Evolutionary conservation across 805 yeast species (phyloP).

Genomic region (Tetrapisispora fleetii): DNA sequence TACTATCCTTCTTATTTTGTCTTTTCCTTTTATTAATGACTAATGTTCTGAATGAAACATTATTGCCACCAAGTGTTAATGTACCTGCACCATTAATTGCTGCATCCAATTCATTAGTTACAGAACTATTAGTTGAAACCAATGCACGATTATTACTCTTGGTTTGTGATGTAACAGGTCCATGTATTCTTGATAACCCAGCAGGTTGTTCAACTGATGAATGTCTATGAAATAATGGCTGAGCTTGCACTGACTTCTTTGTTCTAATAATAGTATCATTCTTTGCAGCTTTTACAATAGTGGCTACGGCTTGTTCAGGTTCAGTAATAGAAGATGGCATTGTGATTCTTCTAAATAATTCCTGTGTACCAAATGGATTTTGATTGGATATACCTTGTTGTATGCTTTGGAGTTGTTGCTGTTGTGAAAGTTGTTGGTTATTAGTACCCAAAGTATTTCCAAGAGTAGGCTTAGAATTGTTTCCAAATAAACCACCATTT

Average conservation of each 20-base stretch:
- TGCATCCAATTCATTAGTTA: constrained; percentile 4
- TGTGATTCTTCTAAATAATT: constrained; percentile 42
- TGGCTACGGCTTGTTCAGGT: constrained; percentile 37
- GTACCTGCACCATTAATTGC: constrained; percentile 16
- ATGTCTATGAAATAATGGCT: constrained; percentile 37
- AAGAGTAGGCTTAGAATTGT: constrained; percentile 9
- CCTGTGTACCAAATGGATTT: constrained; percentile 69
- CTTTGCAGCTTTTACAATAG: constrained; percentile 39
- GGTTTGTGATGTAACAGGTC: neutral
- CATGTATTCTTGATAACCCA: neutral
- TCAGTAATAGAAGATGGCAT: constrained; percentile 32
- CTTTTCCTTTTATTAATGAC: constrained; percentile 16
- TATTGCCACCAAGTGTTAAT: constrained; percentile 23
- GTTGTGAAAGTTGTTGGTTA: constrained; percentile 8
- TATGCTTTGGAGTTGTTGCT: constrained; percentile 11
- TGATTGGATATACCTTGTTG: constrained; percentile 32
- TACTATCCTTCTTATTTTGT: constrained; percentile 2
- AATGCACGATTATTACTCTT: neutral
- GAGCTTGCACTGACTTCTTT: constrained; percentile 59
- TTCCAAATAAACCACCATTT: constrained; percentile 26
- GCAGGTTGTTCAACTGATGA: neutral
- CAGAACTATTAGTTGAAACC: neutral
- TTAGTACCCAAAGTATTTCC: constrained; percentile 32
- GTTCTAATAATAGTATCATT: constrained; percentile 47
- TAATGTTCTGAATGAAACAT: constrained; percentile 22